A percentile compares a stretch with the other conserved stretches of the same genome.
Conservation (phyloP, 2,329 filamentous ascomycete genomes). For the Hypoxylon sp. region DNA sequence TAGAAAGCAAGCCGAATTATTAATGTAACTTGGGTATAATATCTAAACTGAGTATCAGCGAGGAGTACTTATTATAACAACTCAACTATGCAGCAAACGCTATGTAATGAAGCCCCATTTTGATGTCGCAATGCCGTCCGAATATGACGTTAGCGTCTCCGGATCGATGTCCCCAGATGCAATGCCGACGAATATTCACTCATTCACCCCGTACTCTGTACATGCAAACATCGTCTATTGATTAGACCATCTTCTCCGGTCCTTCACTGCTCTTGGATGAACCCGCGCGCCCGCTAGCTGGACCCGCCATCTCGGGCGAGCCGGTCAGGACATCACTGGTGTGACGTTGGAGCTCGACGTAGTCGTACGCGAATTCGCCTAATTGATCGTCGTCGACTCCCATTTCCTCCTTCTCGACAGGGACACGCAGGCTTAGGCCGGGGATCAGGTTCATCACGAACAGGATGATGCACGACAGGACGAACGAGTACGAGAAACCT, state of each 20-base stretch:
- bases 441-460: conserved; percentile 79
- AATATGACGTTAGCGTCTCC: conserved; percentile 5
- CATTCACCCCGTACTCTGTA: neutral
- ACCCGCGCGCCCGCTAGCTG: conserved; percentile 35
- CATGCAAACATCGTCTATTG: neutral
- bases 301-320: conserved; percentile 13
- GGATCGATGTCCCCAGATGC: neutral
- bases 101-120: conserved; percentile 15
- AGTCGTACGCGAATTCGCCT: conserved; percentile 87
- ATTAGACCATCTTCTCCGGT: conserved; percentile 48
- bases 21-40: conserved; percentile 22
- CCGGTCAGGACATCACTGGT: conserved; percentile 59
- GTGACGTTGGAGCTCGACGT: conserved; percentile 78
- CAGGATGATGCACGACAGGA: conserved; percentile 76
- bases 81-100: conserved; percentile 15
- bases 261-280: conserved; percentile 49
- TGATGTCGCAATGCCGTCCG: conserved; percentile 8
- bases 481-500: conserved; percentile 75
- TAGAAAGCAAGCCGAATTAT: neutral
- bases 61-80: conserved; percentile 9
- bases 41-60: conserved; percentile 12
- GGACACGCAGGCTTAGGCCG: conserved; percentile 76
- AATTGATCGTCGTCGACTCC: conserved; percentile 81
- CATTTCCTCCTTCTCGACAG: conserved; percentile 75
- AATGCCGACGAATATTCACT: conserved; percentile 1